These are phyloP conservation scores for Yamadazyma tumulicola DNA, from an alignment of 805 yeast species.

Conservation along the genomic window DNA sequence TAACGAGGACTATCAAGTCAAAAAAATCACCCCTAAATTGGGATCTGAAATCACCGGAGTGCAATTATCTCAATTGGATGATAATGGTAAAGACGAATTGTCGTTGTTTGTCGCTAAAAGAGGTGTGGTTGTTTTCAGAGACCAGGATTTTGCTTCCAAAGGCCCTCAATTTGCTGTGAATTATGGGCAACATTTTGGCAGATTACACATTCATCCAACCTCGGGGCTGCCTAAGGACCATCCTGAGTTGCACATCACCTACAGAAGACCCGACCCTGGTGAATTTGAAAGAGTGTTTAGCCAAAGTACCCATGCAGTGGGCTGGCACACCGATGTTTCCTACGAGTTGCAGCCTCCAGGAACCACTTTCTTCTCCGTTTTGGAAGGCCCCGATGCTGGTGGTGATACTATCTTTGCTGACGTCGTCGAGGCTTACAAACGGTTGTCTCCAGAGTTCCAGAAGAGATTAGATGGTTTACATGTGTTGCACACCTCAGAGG, in stretches of 20 bases:
- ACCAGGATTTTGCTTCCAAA: conserved; percentile 56
- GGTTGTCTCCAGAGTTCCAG: conserved; percentile 64
- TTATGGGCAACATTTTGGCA: conserved; percentile 64
- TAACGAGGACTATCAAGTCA: conserved; percentile 19
- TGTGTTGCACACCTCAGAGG: conserved; percentile 66
- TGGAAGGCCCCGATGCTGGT: conserved; percentile 60
- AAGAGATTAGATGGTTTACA: conserved; percentile 56
- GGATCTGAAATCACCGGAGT: conserved; percentile 63
- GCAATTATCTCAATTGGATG: conserved; percentile 50
- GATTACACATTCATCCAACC: conserved; percentile 69
- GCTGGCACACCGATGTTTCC: conserved; percentile 74
- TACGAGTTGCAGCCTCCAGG: conserved; percentile 75
- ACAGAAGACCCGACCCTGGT: conserved; percentile 43
- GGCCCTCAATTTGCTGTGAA: conserved; percentile 49
- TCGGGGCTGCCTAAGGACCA: conserved; percentile 66
- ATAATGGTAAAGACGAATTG: conserved; percentile 57
- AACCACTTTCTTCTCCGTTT: conserved; percentile 59
- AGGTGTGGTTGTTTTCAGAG: conserved; percentile 64
- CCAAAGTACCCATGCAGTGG: conserved; percentile 32
- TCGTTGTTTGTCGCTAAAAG: conserved; percentile 66
- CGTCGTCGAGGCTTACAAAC: conserved; percentile 62
- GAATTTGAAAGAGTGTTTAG: conserved; percentile 34
- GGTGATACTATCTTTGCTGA: conserved; percentile 79
- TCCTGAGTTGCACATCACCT: conserved; percentile 62
- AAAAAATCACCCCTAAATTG: conserved; percentile 60